Conservation (phyloP, 441 rosid species). For the Gossypium davidsonii region DNA sequence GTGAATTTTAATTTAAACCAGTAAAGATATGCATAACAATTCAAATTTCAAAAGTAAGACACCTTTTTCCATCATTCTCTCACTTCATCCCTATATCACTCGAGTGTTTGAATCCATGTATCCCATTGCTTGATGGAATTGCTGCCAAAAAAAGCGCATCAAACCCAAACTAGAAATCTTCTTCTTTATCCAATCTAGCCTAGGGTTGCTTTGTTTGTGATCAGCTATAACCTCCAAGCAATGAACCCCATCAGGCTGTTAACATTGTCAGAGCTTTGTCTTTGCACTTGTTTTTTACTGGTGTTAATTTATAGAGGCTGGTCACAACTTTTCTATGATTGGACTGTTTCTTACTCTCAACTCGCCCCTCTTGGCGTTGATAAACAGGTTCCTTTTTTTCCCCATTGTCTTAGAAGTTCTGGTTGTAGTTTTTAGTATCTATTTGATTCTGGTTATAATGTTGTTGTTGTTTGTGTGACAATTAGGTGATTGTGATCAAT, state of each 20-base stretch:
- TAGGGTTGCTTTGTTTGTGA: not conserved
- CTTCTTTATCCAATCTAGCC: not conserved
- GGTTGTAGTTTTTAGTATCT: not conserved
- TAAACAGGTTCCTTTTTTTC: slow-evolving; percentile 37
- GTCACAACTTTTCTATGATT: slow-evolving; percentile 13
- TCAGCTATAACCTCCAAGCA: not conserved
- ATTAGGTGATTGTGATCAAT: slow-evolving; percentile 64
- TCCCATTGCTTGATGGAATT: not conserved
- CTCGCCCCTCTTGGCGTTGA: slow-evolving; percentile 47
- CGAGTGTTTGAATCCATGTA: not conserved
- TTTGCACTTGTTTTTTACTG: not conserved
- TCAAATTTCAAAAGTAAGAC: not conserved
- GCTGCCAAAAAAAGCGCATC: not conserved
- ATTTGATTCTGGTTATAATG: not conserved
- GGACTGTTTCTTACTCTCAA: slow-evolving; percentile 26
- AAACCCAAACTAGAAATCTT: not conserved
- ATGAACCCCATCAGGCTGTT: not conserved
- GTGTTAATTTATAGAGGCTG: not conserved
- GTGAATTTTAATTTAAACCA: not conserved
- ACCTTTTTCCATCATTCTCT: not conserved
- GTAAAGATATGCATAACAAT: not conserved
- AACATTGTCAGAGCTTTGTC: not conserved
- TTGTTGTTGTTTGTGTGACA: not conserved
- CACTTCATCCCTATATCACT: not conserved
- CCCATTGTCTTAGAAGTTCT: not conserved